Base-by-base conservation (phyloP, 1,284 basidiomycete species). In the Omphalotus olearius region DNA sequence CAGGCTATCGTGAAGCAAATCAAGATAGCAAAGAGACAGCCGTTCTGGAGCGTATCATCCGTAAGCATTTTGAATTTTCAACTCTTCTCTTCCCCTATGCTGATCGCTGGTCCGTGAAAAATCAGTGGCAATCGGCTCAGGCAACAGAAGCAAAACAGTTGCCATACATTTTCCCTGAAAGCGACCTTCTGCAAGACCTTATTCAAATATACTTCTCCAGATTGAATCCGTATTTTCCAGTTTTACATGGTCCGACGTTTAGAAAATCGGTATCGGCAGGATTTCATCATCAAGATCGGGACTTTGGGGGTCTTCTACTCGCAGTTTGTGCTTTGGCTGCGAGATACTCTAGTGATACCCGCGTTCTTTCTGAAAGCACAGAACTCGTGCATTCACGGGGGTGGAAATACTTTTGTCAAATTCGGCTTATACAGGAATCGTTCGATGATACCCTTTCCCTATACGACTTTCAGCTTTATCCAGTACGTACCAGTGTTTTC, bases 191-290 rank as follows among this genome's bases (percentile, higher is more conserved):
- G 20, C 57, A 60, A 3, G 51, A 52, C 1, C 73, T 91, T 35
- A 70, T 89, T 52, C 73, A 83, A 14, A 68, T 80, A 10, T 89
- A 80, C 62, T 90, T 90, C 62, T 54, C 56, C 4, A 58, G 75
- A 43, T 59, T 75, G 58, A 83, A 87, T 62, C 58, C 65, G 10
- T 67, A 77, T 51, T 64, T 75, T n/a, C 80, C 82, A 2, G 67
- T 90, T n/a, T 65, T 91, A 6, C 86, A 90, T 59, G 74, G 77
- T 0, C 75, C 75, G 2, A 78, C 76, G 16, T 88, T 91, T 57
- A 74, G 81, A 51, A 64, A 69, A 11, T 68, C 76, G 39, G 64
- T 83, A 39, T 63, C 61, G 20, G 71, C 76, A 5, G 72, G 75
- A 2, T 63, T 80, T 17, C 79, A 86, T 62, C 63, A 72, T 13